A percentile compares a stretch with the other conserved stretches of the same genome.
These are phyloP conservation scores for Eudorina sp. DNA, from an alignment of 139 green algal species.

Conservation along the genomic window DNA sequence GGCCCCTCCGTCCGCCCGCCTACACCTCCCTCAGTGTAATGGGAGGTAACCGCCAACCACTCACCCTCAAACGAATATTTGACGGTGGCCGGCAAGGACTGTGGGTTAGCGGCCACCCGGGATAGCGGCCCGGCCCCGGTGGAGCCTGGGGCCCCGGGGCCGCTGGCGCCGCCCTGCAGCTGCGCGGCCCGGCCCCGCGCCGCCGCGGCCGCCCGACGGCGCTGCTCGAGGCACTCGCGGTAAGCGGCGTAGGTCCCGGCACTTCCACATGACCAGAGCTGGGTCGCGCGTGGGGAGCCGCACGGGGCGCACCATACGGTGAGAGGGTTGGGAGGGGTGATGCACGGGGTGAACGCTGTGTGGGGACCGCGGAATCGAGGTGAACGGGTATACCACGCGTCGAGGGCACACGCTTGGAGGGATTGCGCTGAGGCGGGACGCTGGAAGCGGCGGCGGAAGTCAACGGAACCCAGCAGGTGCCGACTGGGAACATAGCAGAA, in stretches of 20 bases:
- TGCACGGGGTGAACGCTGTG: background rate
- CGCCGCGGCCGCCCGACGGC: background rate
- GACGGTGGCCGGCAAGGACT: constrained; percentile 27
- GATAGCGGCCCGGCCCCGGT: background rate
- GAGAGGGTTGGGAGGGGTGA: background rate
- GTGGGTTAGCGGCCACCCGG: background rate
- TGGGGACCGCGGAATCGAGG: too few species aligned
- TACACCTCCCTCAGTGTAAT: background rate
- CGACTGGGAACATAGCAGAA: background rate
- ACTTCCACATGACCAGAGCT: constrained; percentile 25
- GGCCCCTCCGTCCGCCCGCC: background rate
- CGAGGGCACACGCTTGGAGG: background rate
- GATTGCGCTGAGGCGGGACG: background rate
- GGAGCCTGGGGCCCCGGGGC: background rate
- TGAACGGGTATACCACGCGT: background rate
- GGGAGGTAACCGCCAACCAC: background rate
- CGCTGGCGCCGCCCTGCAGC: background rate
- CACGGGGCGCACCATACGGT: background rate
- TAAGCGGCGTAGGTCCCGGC: background rate
- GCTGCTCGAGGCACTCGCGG: background rate
- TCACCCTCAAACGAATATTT: constrained; percentile 47
- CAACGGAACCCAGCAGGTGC: background rate
- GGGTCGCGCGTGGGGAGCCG: background rate
- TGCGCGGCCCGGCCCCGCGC: background rate
- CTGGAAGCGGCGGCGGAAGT: background rate